Evolutionary conservation across 305 asterid species (phyloP).

Genomic region (Rubia balearica): DNA sequence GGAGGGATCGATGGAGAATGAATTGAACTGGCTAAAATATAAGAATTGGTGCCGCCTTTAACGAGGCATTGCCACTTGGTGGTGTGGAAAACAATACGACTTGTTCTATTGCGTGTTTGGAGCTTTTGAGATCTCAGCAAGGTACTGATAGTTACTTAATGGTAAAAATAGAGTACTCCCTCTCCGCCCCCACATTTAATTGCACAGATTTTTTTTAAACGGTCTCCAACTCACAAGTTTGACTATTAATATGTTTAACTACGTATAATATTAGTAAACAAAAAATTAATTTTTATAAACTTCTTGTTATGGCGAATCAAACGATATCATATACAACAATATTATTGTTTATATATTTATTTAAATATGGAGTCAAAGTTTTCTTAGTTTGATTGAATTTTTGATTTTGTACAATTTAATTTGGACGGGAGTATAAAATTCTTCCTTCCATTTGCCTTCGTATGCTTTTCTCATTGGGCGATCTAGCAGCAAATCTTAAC

Average conservation of each 20-base stretch:
- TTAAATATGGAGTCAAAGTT: too few relatives aligned
- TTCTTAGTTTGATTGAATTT: too few relatives aligned
- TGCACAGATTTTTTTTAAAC: too few relatives aligned
- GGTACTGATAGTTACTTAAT: not conserved
- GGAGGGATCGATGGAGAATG: constrained; percentile 6
- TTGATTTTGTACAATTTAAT: too few relatives aligned
- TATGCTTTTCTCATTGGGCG: not conserved
- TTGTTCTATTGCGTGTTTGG: constrained; percentile 61
- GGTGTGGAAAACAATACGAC: constrained; percentile 68
- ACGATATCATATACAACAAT: too few relatives aligned
- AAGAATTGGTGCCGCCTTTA: constrained; percentile 42
- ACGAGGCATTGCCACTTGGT: constrained; percentile 45
- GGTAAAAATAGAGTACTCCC: not conserved
- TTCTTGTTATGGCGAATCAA: too few relatives aligned
- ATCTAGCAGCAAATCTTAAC: not conserved
- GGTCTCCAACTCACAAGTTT: too few relatives aligned
- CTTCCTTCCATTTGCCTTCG: not conserved
- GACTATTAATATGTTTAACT: too few relatives aligned
- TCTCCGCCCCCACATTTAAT: too few relatives aligned
- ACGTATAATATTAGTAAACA: too few relatives aligned
- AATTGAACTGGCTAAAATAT: constrained; percentile 20
- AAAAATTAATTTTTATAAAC: too few relatives aligned
- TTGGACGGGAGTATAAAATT: not conserved
- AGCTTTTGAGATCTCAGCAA: constrained; percentile 7
- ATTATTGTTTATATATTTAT: too few relatives aligned